These are phyloP conservation scores for Talinum fruticosum DNA, from an alignment of 148 eudicot genomes.

Conservation along the genomic window DNA sequence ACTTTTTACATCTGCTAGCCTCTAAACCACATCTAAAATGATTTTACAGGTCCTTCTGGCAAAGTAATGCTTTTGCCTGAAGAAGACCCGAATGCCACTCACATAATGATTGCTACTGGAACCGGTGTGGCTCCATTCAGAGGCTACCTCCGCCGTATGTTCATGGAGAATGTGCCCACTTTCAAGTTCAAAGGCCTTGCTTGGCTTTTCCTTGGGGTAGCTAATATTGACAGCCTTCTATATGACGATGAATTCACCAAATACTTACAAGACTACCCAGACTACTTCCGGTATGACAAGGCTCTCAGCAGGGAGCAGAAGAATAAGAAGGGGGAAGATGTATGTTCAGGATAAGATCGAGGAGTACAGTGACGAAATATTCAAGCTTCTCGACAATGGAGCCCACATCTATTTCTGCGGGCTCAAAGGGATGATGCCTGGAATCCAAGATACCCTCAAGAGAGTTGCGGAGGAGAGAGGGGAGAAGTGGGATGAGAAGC, in stretches of 20 bases:
- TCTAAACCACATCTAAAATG: neutral
- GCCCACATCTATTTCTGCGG: conserved; percentile 97
- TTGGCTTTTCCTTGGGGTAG: conserved; percentile 96
- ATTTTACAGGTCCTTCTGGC: conserved; percentile 79
- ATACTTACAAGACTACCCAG: conserved; percentile 62
- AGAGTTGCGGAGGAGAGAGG: conserved; percentile 87
- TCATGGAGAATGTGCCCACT: conserved; percentile 78
- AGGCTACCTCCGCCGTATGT: conserved; percentile 95
- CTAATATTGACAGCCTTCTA: conserved; percentile 81
- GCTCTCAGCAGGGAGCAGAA: conserved; percentile 89
- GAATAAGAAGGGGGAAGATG: conserved; percentile 87
- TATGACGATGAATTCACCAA: conserved; percentile 80
- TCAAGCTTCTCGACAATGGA: conserved; percentile 70
- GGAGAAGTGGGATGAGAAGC: conserved; percentile 85
- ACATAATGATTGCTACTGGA: conserved; percentile 95
- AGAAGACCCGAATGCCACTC: conserved; percentile 75
- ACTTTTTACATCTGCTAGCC: neutral
- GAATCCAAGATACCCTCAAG: conserved; percentile 81
- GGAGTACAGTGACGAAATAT: conserved; percentile 87
- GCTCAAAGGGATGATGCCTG: conserved; percentile 97
- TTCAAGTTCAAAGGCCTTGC: conserved; percentile 82
- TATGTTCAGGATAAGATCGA: conserved; percentile 93
- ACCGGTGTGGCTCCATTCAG: conserved; percentile 92
- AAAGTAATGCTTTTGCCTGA: conserved; percentile 94
- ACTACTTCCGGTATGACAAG: conserved; percentile 66